Evolutionary conservation across 2,329 filamentous ascomycete species (phyloP), one percentile per base, ranked within the genome.

Genomic region (Fusarium sp.): DNA sequence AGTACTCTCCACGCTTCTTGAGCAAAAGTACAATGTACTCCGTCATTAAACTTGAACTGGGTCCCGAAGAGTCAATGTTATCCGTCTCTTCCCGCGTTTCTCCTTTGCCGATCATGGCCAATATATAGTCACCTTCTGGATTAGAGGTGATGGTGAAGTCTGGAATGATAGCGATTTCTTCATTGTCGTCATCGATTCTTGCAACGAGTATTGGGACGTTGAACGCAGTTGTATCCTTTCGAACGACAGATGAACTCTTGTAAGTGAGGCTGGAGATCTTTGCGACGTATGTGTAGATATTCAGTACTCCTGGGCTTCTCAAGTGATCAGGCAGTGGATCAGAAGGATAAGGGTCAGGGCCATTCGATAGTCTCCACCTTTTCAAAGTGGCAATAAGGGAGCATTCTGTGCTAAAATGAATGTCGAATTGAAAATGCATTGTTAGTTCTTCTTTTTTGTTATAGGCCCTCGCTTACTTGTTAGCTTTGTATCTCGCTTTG

Each of bases 301-400:
- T 37, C 0, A 37, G 34, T 37, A n/a, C 2, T 6, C 1, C 18
- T 7, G 34, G 34, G 6, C 34, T n/a, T 37, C 34, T 37, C 0
- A 37, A n/a, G 3, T 7, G 34, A 0, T 0, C 34, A 0, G 18
- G 34, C 34, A n/a, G 18, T 11, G 34, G 34, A 9, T 37, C 34
- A n/a, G 18, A n/a, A n/a, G 18, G 34, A n/a, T 37, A 37, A 37
- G 34, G 34, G 10, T 3, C 0, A 5, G 34, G 34, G 0, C 18
- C 18, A 37, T 37, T 11, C 34, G 1, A 6, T 3, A 37, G 4
- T 4, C 1, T 37, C 34, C 34, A 37, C 18, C 1, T 18, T 11
- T 2, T 4, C 9, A 37, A 1, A 0, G 34, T 37, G 0, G 18
- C 34, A 1, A 37, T 37, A 0, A n/a, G 3, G n/a, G 18, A 37